Evolutionary conservation across 495 filamentous ascomycete species (phyloP), one percentile per base, ranked within the genome.

Genomic region (Elasticomyces elasticus): DNA sequence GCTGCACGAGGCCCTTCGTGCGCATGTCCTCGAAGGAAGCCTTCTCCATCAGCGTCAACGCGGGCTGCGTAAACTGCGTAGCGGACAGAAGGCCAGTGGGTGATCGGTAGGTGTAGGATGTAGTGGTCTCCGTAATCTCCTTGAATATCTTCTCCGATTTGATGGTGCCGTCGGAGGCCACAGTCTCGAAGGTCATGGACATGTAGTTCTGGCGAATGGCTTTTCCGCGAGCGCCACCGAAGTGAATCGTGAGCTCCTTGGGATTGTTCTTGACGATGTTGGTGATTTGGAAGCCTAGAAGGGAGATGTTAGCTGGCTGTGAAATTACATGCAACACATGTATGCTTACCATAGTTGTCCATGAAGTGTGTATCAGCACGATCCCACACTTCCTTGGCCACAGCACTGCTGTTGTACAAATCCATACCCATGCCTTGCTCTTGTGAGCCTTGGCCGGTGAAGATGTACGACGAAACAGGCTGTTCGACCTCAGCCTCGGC

Each of bases 391-490:
- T 96, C 91, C 71, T 85, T 87, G 44, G 92, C 92, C 30, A 99
- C 92, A 1, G 82, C 75, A 64, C 91, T 96, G 72, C 82, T 91
- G 54, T 72, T 83, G 63, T 99, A 99, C 31, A 99, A 79, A 67
- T 96, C 92, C 92, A 99, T 99, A 71, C 92, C 92, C 92, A 99
- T 99, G 46, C 92, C 92, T 67, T 97, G 94, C 68, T 97, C 92
- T 69, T 99, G 92, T 30, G 87, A 94, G 45, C 92, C 92, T 68
- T 99, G 92, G 31, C 92, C 92, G 47, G 92, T 99, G 72, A 99
- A 99, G 57, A 99, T 88, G 61, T 99, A 99, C 6, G 90, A 80
- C 20, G 90, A 90, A 20, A 91, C 86, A n/a, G 94, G 94, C 64
- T 99, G 92, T 69, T 99, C 92, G 53, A 99, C 89, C 67, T 99